Percentiles rank a stretch among this genome's conserved stretches.
Conservation (phyloP, 1,284 basidiomycete genomes). For the Cystobasidium slooffiae region DNA sequence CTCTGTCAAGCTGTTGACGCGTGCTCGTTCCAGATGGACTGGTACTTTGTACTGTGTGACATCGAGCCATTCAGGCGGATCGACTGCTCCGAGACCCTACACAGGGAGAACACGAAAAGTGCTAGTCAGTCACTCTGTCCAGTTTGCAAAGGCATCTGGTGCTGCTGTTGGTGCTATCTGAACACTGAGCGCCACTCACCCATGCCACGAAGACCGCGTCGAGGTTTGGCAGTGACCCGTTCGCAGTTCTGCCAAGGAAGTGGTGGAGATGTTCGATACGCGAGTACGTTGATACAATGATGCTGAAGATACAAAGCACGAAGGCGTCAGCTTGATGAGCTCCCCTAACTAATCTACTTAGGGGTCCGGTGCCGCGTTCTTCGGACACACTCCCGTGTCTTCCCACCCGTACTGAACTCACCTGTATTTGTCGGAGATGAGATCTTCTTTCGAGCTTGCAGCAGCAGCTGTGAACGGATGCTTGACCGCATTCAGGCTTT, state of each 20-base stretch:
- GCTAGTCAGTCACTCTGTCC: no score
- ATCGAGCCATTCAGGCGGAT: slow-evolving; percentile 34
- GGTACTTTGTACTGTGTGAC: slow-evolving; percentile 32
- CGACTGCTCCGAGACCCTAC: slow-evolving; percentile 37
- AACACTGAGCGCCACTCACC: not conserved
- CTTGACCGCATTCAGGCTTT: slow-evolving; percentile 17
- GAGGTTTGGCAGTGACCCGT: slow-evolving; percentile 19
- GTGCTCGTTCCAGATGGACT: slow-evolving; percentile 31
- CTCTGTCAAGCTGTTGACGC: slow-evolving; percentile 37
- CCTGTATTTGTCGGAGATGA: slow-evolving; percentile 40
- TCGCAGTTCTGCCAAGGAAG: slow-evolving; percentile 13
- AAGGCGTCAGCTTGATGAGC: no score
- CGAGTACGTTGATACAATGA: slow-evolving; percentile 24
- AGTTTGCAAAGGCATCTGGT: no score
- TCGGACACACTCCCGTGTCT: not conserved
- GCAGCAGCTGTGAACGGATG: slow-evolving; percentile 19
- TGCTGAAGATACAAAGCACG: slow-evolving; percentile 2
- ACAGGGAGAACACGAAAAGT: not conserved
- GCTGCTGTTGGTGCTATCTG: no score
- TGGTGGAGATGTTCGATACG: slow-evolving; percentile 17
- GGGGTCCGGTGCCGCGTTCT: not conserved
- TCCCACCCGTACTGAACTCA: not conserved
- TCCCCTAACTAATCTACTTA: not conserved
- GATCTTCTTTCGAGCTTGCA: slow-evolving; percentile 6
- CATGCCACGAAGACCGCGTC: slow-evolving; percentile 33